Conservation (phyloP, 2,329 filamentous ascomycete species). For the Amauroascus niger region DNA sequence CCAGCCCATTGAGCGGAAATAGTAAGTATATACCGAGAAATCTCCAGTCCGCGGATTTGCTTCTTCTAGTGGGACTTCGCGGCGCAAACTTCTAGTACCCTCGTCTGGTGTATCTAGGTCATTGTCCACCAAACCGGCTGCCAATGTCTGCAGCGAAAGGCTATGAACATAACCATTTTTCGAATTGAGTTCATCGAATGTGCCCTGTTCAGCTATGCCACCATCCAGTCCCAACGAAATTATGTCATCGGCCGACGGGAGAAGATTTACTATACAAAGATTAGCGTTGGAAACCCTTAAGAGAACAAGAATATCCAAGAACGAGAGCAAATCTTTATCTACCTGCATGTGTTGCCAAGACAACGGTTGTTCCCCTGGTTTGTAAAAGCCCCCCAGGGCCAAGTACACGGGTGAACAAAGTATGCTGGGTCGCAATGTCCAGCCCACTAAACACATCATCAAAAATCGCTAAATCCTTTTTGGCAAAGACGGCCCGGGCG, state of each 20-base stretch:
- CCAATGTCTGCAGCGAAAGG: neutral
- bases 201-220: neutral
- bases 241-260: constrained; percentile 4
- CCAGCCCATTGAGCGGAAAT: constrained; percentile 1
- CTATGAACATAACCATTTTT: neutral
- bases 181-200: neutral
- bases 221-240: neutral
- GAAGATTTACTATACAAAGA: neutral
- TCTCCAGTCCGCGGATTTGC: constrained; percentile 1
- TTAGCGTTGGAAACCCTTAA: neutral
- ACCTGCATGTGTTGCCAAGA: constrained; percentile 38
- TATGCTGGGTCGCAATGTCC: constrained; percentile 37
- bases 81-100: neutral
- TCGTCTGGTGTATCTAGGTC: neutral
- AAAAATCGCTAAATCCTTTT: constrained; percentile 34
- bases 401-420: constrained; percentile 38
- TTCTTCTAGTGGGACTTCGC: neutral
- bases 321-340: neutral
- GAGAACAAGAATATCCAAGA: neutral
- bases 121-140: neutral
- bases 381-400: constrained; percentile 35
- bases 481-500: constrained; percentile 35
- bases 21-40: constrained; percentile 7
- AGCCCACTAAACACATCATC: constrained; percentile 43
- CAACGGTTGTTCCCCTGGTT: constrained; percentile 30